Base-by-base conservation (phyloP, 2,329 filamentous ascomycete species). In the Penicillium sp. region DNA sequence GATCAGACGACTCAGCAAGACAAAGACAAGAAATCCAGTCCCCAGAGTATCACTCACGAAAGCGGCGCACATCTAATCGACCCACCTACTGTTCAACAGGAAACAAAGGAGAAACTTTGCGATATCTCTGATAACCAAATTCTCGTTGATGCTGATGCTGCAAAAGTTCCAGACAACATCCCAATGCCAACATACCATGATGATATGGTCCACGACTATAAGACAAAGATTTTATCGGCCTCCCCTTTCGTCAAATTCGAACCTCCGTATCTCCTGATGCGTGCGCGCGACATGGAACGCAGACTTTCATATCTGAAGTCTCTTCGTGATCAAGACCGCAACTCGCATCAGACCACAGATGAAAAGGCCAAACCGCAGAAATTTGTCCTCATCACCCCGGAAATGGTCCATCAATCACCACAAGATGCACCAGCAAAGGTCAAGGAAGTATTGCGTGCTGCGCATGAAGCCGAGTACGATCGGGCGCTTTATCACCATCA, bases 241-340 rank as follows among this genome's bases (percentile, higher is more conserved):
- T 99, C 94, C 0, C 94, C 94, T 0, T 97, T 96, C 71, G 94
- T 99, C 63, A 93, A 91, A 69, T 99, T 97, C 70, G 89, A 90
- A 63, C 91, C 94, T 70, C 94, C 94, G 0, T 96, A 97, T 74
- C 84, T 97, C 25, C 82, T 99, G 38, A 95, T 94, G 82, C 91
- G 90, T 69, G 89, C 94, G 42, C 87, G 94, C 50, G 93, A 97
- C 71, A 89, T 97, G 70, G 94, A 99, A 75, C 84, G 90, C 52
- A 86, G 89, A 54, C 80, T 99, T 6, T 84, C 89, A 2, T 91
- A 95, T 71, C 82, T 97, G 48, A 93, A 90, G 70, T 84, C 88
- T 50, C 82, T 97, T 12, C 87, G 91, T 38, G 91, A 97, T 66
- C 90, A 95, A 70, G 74, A 78, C 56, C 63, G 73, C 21, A 68